Percentiles rank a stretch among this genome's conserved stretches.
phyloP scores from a whole-genome alignment of 2,329 filamentous ascomycete genomes.

The Hymenoscyphus linearis region DNA sequence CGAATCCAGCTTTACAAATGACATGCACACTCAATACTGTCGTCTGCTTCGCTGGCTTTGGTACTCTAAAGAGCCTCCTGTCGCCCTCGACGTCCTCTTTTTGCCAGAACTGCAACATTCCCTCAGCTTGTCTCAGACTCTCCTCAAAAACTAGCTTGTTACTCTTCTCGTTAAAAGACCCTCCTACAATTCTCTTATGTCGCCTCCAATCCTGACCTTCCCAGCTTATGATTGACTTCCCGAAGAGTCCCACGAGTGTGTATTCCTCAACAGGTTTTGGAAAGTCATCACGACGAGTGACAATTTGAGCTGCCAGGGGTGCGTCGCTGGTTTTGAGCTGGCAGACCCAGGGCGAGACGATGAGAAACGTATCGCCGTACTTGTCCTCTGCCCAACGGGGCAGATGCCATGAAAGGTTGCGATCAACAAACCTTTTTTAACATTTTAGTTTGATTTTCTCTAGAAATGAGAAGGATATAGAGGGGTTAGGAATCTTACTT shows the following conservation, averaged over 20 bases:
- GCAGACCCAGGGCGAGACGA: slow-evolving; percentile 19
- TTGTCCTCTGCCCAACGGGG: slow-evolving; percentile 11
- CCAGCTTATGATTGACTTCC: slow-evolving; percentile 28
- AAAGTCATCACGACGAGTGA: slow-evolving; percentile 27
- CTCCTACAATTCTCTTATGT: slow-evolving; percentile 31
- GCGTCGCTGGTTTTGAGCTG: slow-evolving; percentile 27
- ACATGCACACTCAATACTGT: slow-evolving; percentile 48
- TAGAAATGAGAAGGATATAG: not conserved
- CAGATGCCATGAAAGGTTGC: slow-evolving; percentile 14
- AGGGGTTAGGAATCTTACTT: slow-evolving; percentile 13
- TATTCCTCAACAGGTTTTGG: slow-evolving; percentile 29
- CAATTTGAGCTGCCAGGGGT: slow-evolving; percentile 26
- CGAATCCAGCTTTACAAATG: slow-evolving; percentile 50
- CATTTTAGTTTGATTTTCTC: slow-evolving; percentile 1
- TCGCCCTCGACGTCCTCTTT: not conserved
- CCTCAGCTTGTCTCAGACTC: slow-evolving; percentile 41
- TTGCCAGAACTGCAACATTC: slow-evolving; percentile 37
- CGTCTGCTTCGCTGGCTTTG: slow-evolving; percentile 39
- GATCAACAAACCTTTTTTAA: slow-evolving; percentile 15
- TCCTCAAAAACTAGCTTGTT: slow-evolving; percentile 40
- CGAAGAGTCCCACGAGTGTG: slow-evolving; percentile 30
- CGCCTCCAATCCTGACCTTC: slow-evolving; percentile 31
- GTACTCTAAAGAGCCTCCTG: slow-evolving; percentile 29
- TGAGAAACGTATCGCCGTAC: slow-evolving; percentile 27
- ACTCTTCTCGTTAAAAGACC: slow-evolving; percentile 39